Base-by-base conservation (phyloP, 148 eudicot species). In the Cornus suecica region DNA sequence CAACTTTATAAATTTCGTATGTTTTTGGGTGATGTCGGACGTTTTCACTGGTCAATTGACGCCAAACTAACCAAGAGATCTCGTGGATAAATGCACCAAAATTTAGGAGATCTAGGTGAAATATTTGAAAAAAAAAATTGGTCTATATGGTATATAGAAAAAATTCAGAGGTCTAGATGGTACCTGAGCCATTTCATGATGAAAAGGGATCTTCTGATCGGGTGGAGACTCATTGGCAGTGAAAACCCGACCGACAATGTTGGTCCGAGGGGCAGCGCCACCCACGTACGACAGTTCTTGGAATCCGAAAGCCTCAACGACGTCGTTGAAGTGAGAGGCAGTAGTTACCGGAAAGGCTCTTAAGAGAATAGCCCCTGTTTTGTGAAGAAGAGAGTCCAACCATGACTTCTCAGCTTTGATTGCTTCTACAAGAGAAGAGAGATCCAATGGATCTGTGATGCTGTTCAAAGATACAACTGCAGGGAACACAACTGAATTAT, bases 161-260 rank as follows among this genome's bases (percentile, higher is more conserved):
- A n/a, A n/a, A n/a, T n/a, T n/a, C n/a, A n/a, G n/a, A n/a, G n/a
- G n/a, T n/a, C n/a, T n/a, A n/a, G 8, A 34, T 0, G 6, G 32
- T 3, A 94, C 94, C 86, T 89, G 93, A 82, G 98, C 93, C 98
- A 94, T 90, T 74, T 94, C 98, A 66, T 92, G 98, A 62, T 94
- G 98, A 51, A 94, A 94, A 8, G 92, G 94, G 77, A 94, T 90
- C 61, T 94, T 89, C 79, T 90, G 94, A 82, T 92, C 88, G 70
- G 98, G 95, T 1, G 98, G 97, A 22, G 94, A 87, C 71, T 92
- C 98, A 67, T 90, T 94, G 14, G 98, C 92, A 0, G 98, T 94
- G 63, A 89, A 94, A 74, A 94, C 97, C 80, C 95, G 80, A 0
- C 95, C 98, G 2, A 89, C 93, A 6, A 94, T 88, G 25, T 77